Evolutionary conservation across 106 monocot species (phyloP), one percentile per base, ranked within the genome.

Genomic region (Platanthera guangdongensis): DNA sequence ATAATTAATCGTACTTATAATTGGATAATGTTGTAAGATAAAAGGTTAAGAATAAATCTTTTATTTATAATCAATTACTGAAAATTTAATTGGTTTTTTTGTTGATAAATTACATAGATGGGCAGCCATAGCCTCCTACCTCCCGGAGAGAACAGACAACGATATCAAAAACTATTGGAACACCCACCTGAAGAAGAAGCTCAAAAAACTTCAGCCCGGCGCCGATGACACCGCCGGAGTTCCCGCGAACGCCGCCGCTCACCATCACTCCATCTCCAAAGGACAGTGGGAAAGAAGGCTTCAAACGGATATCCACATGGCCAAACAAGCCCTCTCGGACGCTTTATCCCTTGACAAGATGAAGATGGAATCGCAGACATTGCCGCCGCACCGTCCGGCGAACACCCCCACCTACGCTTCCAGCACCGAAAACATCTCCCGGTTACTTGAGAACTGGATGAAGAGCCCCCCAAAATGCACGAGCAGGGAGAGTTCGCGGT

Each of bases 121-220:
- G 91, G 91, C 91, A 45, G 91, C 91, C 1, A 91, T 91, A 59
- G 91, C 91, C 32, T 86, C 88, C 7, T 88, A 91, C 69, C 82
- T 91, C n/a, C 91, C 91, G n/a, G 79, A 85, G 62, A 74, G 82
- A 81, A 85, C 85, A 6, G 85, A 85, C 70, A 85, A 85, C 71
- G 82, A 82, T 63, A 82, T 85, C 76, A 85, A 85, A 72, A 85
- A 85, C 72, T 79, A 85, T 49, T 85, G 82, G 82, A 85, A 85
- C 76, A 85, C 85, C 11, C 85, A 85, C 57, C 81, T 85, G 7
- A 85, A 85, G 85, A 87, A 87, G 81, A 90, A 90, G 74, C 76
- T 85, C 73, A 88, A 79, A 68, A 85, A 82, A 48, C 47, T 83
- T 4, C 77, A 90, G 19, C 6, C 2, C 4, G 64, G 52, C 21